Evolutionary conservation across 2,329 filamentous ascomycete species (phyloP).

Genomic region (Claviceps pusilla): DNA sequence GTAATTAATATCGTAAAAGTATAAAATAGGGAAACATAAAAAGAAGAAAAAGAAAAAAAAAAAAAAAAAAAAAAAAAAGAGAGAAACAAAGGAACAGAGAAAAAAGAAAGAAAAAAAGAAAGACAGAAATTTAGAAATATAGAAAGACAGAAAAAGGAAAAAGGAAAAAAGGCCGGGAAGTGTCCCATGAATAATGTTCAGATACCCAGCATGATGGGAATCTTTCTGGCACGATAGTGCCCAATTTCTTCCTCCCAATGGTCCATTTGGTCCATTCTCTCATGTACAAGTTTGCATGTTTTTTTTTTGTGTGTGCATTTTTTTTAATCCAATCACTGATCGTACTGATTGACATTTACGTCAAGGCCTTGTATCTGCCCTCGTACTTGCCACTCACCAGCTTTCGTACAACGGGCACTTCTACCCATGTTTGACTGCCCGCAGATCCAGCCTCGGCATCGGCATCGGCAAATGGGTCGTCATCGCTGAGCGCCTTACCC

Average conservation of each 20-base stretch:
- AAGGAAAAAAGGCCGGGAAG: too few species aligned
- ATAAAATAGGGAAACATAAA: too few species aligned
- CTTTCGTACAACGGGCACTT: slow-evolving; percentile 51
- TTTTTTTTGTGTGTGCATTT: neutral
- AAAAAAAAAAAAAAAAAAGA: neutral
- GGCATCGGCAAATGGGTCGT: slow-evolving; percentile 55
- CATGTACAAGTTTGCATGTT: neutral
- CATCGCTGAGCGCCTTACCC: slow-evolving; percentile 33
- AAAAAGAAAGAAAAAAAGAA: neutral
- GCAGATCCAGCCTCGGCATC: slow-evolving; percentile 21
- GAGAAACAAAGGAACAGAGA: neutral
- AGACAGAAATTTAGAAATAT: too few species aligned
- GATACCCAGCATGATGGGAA: neutral
- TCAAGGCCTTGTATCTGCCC: slow-evolving; percentile 17
- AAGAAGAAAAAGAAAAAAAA: neutral
- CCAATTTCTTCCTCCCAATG: neutral
- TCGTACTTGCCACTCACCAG: slow-evolving; percentile 65
- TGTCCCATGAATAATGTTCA: neutral
- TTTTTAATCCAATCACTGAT: neutral
- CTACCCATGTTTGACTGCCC: slow-evolving; percentile 41
- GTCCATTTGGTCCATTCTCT: neutral
- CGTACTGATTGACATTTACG: neutral
- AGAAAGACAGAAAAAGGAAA: too few species aligned
- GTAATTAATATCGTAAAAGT: too few species aligned
- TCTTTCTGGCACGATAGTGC: neutral